Evolutionary conservation across 345 rosid genomes (phyloP), one percentile per base, ranked within the genome.

Genomic region (sweet orange (Citrus sinensis)): DNA sequence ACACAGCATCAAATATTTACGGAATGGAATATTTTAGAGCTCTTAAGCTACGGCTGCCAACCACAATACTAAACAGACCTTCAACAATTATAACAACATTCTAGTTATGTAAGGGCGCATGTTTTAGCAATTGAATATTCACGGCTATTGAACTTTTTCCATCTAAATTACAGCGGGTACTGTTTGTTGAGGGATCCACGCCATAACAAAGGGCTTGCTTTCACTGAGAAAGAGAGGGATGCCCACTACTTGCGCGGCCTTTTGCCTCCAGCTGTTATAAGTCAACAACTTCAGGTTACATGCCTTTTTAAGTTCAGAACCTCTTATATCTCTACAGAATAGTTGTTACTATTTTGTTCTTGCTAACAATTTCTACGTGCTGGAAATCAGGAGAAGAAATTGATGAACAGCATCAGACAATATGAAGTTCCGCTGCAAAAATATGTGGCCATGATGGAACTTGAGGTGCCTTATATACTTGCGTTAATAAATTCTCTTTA

Each of bases 161-260:
- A 40, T 17, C 10, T 77, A 61, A 49, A 49, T 46, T 86, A 83
- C 85, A 93, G 98, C 83, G 98, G 98, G 6, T 92, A 89, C 78
- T 82, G 90, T 46, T 82, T 95, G 85, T 80, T 95, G 83, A 82
- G 98, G 80, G 95, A 95, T 84, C 98, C 98, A 42, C 97, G 66
- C 67, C 91, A 93, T 70, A 93, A 95, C 91, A 95, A 95, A 79
- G 98, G 98, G 85, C 94, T 92, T 73, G 91, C 97, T 64, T 95
- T 93, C 83, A 88, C 88, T 29, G 98, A 89, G 87, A 84, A 82
- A 77, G 98, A 95, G 74, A 89, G 98, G 80, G 93, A 93, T 84
- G 85, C 94, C 7, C 98, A 93, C 81, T 95, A 91, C 91, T 79
- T 95, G 85, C 89, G 97, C 54, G 97, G 97, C 39, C 93, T 95